Conservation (phyloP, 2,329 filamentous ascomycete species). For the Trematosphaeria pertusa region DNA sequence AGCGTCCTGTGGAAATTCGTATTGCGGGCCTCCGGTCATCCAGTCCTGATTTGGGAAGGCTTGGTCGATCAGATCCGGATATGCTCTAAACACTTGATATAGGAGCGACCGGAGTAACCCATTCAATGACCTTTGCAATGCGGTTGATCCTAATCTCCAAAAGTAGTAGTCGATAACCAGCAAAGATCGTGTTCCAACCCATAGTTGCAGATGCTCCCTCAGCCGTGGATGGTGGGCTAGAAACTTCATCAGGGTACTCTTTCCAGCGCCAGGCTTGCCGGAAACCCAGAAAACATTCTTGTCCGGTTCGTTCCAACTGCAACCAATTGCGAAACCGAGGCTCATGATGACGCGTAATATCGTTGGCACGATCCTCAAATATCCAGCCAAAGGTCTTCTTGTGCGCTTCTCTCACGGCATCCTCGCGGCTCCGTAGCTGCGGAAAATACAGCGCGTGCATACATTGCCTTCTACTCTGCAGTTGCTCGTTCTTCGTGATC, state of each 20-base stretch:
- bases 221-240: constrained; percentile 37
- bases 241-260: constrained; percentile 56
- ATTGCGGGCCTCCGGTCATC: neutral
- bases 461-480: too few species aligned
- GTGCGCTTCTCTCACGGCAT: neutral
- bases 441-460: neutral
- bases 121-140: neutral
- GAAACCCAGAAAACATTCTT: constrained; percentile 40
- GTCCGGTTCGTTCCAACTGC: neutral
- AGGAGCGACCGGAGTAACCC: neutral
- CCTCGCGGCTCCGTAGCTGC: neutral
- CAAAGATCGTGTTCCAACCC: neutral
- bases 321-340: neutral
- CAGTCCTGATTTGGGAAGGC: neutral
- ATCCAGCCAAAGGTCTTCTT: neutral
- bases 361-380: neutral
- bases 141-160: neutral
- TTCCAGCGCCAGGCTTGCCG: constrained; percentile 56
- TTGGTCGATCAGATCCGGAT: neutral
- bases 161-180: neutral
- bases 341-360: neutral
- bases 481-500: too few species aligned
- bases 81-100: neutral
- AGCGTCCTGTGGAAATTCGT: neutral
- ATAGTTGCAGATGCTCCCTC: constrained; percentile 2